Evolutionary conservation across 202 grass and related monocot genomes (phyloP).

Genomic region (Musa balbisiana): DNA sequence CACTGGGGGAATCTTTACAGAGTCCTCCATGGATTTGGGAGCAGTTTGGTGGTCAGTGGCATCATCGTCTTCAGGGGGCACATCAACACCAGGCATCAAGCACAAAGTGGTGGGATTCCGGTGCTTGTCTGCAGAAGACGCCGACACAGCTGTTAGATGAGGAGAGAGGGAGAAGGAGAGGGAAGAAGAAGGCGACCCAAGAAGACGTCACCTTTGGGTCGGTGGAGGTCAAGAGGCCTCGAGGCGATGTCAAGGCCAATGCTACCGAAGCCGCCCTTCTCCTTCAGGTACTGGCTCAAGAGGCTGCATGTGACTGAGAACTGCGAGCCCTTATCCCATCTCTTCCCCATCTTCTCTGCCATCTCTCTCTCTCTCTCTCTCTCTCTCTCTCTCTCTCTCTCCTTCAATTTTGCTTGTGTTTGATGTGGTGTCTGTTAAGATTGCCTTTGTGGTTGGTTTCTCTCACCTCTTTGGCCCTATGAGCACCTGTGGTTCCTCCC

Average conservation of each 20-base stretch:
- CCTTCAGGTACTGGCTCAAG: conserved; percentile 79
- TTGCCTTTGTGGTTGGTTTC: background rate
- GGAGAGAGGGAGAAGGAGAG: background rate
- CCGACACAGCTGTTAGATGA: background rate
- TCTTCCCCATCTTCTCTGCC: conserved; percentile 16
- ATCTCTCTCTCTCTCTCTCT: background rate
- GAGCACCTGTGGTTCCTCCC: background rate
- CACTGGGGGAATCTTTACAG: background rate
- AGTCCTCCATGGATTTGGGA: conserved; percentile 23
- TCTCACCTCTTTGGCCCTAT: background rate
- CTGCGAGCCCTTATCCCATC: conserved; percentile 46
- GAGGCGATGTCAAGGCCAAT: conserved; percentile 19
- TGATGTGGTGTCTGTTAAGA: background rate
- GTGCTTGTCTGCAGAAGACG: conserved; percentile 7
- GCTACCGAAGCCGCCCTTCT: conserved; percentile 49
- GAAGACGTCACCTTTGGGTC: conserved; percentile 1
- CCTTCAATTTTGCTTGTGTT: background rate
- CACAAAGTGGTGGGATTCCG: conserved; percentile 41
- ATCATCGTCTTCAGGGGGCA: conserved; percentile 7
- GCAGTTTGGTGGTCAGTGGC: background rate
- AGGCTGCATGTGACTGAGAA: conserved; percentile 79
- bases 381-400: background rate
- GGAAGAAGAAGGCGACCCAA: background rate
- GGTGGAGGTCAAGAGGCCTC: background rate
- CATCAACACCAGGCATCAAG: conserved; percentile 64